phyloP scores from a whole-genome alignment of 116 monocot species.

The Papilionanthe hybrid region DNA sequence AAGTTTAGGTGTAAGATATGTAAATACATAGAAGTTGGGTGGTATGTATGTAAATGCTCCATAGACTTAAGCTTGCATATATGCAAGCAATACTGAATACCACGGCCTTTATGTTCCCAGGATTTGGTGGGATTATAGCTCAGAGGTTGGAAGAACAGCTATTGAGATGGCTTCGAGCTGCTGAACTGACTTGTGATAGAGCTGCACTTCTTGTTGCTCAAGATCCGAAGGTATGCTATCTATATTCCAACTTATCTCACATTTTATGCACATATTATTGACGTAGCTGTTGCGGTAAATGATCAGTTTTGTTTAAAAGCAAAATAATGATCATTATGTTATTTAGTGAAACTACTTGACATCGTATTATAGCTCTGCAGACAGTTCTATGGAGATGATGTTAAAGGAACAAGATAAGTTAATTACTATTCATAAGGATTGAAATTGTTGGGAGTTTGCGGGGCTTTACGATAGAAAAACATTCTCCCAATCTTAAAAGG shows the following conservation, averaged over 20 bases:
- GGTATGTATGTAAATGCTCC: too few species aligned
- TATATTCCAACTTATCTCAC: background rate
- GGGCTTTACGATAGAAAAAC: too few species aligned
- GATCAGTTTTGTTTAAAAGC: background rate
- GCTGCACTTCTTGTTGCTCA: conserved; percentile 95
- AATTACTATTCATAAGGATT: background rate
- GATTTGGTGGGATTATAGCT: conserved; percentile 71
- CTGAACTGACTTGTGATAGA: conserved; percentile 92
- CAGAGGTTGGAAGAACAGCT: conserved; percentile 84
- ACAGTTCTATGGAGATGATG: background rate
- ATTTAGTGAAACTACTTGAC: background rate
- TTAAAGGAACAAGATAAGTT: background rate
- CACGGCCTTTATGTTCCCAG: conserved; percentile 16
- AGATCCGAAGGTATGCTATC: conserved; percentile 68
- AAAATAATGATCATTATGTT: too few species aligned
- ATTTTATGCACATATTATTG: background rate
- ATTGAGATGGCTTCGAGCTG: conserved; percentile 82
- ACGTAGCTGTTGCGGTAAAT: background rate
- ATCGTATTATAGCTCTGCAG: background rate
- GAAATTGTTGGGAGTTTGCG: background rate
- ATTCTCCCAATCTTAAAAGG: too few species aligned
- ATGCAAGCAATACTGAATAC: too few species aligned
- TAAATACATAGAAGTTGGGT: too few species aligned
- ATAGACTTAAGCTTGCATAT: too few species aligned
- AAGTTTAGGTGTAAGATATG: too few species aligned